Evolutionary conservation across 1,284 basidiomycete genomes (phyloP).

Genomic region (Hypsizygus ulmarius): DNA sequence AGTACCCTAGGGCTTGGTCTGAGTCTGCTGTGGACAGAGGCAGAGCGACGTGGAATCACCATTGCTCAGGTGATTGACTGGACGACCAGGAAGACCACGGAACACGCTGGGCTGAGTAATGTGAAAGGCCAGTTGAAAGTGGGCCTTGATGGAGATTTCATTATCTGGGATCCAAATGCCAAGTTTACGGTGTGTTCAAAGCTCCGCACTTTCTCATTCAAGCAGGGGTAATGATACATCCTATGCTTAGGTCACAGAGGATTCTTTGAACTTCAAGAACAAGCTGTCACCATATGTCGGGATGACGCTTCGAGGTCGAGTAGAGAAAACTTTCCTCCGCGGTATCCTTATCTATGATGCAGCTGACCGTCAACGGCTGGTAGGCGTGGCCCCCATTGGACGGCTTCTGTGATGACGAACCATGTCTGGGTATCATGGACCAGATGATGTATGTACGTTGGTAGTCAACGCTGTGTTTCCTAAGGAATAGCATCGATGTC

Average conservation of each 20-base stretch:
- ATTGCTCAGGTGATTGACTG: constrained; percentile 71
- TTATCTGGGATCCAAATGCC: constrained; percentile 77
- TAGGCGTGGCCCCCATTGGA: constrained; percentile 23
- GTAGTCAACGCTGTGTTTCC: background rate
- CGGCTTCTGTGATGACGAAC: constrained; percentile 22
- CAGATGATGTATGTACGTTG: background rate
- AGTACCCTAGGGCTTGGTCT: constrained; percentile 85
- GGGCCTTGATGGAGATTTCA: constrained; percentile 82
- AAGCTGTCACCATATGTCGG: constrained; percentile 89
- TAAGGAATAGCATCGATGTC: too few relatives aligned
- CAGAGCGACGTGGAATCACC: constrained; percentile 52
- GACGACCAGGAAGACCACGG: constrained; percentile 70
- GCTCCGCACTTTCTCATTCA: background rate
- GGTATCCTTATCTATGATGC: constrained; percentile 67
- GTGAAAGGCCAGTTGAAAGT: constrained; percentile 70
- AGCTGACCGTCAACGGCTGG: constrained; percentile 19
- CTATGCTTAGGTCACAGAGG: constrained; percentile 65
- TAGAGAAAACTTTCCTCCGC: constrained; percentile 75
- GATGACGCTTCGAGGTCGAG: constrained; percentile 62
- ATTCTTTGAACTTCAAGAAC: constrained; percentile 83
- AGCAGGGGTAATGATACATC: constrained; percentile 2
- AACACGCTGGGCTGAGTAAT: constrained; percentile 68
- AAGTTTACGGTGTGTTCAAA: constrained; percentile 54
- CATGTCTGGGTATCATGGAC: background rate
- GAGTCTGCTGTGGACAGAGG: constrained; percentile 84